Conservation (phyloP, 139 green algal species). For the Chlorella sorokiniana region DNA sequence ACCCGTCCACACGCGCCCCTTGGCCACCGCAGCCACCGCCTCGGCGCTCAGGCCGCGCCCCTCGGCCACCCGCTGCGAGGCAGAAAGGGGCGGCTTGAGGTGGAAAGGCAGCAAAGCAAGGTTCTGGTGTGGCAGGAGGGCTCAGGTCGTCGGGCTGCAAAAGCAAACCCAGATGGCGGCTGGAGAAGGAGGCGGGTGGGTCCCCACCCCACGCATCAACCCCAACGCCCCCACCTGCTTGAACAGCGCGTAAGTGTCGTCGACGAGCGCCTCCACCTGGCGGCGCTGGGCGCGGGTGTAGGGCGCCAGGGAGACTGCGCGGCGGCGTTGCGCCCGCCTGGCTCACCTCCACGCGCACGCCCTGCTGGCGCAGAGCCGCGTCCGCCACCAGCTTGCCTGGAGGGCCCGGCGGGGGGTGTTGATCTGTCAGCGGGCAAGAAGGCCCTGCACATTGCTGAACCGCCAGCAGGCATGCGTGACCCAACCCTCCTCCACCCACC, state of each 20-base stretch:
- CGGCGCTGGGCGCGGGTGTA: slow-evolving; percentile 50
- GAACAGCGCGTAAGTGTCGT: slow-evolving; percentile 66
- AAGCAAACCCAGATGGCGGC: too few relatives aligned
- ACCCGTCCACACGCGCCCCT: slow-evolving; percentile 90
- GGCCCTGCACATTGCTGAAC: too few relatives aligned
- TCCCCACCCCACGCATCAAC: not conserved
- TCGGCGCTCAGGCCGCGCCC: slow-evolving; percentile 54
- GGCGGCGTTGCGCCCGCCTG: slow-evolving; percentile 8
- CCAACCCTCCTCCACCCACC: not conserved
- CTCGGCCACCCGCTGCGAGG: slow-evolving; percentile 30
- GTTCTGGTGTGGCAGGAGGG: too few relatives aligned
- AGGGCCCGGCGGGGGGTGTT: too few relatives aligned
- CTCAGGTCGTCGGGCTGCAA: too few relatives aligned
- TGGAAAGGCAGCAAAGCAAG: not conserved
- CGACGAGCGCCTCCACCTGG: slow-evolving; percentile 78
- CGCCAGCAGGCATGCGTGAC: too few relatives aligned
- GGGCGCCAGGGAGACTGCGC: not conserved
- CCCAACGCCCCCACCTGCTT: not conserved
- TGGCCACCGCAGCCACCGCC: slow-evolving; percentile 44
- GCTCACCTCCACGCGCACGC: not conserved
- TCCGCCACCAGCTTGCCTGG: slow-evolving; percentile 21
- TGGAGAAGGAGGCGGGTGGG: not conserved
- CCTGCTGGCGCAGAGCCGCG: not conserved
- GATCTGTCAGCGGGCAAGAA: too few relatives aligned
- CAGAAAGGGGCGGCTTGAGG: slow-evolving; percentile 11